Conservation (phyloP, 148 eudicot species). For the Polygonum maritimum region DNA sequence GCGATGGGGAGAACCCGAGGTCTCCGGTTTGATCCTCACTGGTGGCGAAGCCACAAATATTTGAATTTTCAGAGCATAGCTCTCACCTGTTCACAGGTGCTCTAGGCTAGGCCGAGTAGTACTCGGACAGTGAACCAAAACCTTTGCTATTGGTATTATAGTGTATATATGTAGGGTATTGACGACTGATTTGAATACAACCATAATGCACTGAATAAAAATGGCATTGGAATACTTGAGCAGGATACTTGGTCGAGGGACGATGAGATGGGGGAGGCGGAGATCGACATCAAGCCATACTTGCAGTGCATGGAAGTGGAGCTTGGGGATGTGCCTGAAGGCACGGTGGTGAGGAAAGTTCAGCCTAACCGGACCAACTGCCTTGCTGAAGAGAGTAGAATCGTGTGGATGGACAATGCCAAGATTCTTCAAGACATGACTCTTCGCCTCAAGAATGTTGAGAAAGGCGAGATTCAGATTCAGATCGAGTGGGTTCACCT, state of each 20-base stretch:
- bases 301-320: constrained; percentile 11
- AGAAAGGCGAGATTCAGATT: constrained; percentile 8
- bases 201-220: no score
- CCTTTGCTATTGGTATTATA: no score
- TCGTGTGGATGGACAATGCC: not conserved
- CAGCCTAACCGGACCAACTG: constrained; percentile 4
- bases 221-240: no score
- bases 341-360: constrained; percentile 8
- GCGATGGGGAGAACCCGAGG: no score
- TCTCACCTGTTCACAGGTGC: no score
- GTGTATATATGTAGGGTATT: no score
- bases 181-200: no score
- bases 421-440: constrained; percentile 11
- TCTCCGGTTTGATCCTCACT: no score
- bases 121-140: no score
- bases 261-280: constrained; percentile 14
- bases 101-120: no score
- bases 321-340: not conserved
- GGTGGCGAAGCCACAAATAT: no score
- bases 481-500: constrained; percentile 12
- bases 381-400: constrained; percentile 8
- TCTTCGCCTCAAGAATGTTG: constrained; percentile 11
- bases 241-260: constrained; percentile 9
- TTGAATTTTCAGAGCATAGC: no score
- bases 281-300: constrained; percentile 7